Conservation (phyloP, 306 rosid genomes). For the Calophaca sinica region DNA sequence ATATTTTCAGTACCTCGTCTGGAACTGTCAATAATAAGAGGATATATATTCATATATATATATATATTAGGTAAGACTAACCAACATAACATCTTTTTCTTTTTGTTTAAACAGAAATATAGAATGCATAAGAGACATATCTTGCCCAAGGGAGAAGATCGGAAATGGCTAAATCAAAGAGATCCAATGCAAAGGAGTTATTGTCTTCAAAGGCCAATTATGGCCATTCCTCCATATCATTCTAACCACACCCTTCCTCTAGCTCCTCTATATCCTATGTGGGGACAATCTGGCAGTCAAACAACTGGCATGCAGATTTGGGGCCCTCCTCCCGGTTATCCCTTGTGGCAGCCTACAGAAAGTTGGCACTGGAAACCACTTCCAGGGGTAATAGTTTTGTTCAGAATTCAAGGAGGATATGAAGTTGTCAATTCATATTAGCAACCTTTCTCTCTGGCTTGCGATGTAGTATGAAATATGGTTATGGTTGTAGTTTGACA, state of each 20-base stretch:
- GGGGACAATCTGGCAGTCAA: constrained; percentile 69
- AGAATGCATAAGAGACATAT: constrained; percentile 89
- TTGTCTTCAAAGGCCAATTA: constrained; percentile 73
- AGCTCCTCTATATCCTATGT: constrained; percentile 72
- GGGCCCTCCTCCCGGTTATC: constrained; percentile 63
- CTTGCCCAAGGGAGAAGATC: constrained; percentile 79
- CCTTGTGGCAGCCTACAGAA: constrained; percentile 75
- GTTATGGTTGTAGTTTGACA: constrained; percentile 36
- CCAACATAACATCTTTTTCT: background rate
- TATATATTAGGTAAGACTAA: constrained; percentile 8
- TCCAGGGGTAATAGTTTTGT: constrained; percentile 61
- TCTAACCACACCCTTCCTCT: constrained; percentile 57
- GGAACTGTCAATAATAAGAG: background rate
- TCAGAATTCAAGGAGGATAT: background rate
- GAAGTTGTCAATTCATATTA: background rate
- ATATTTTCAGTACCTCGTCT: constrained; percentile 1
- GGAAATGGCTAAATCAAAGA: constrained; percentile 66
- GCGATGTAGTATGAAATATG: constrained; percentile 27
- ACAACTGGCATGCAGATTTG: constrained; percentile 63
- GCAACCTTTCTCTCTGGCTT: constrained; percentile 30
- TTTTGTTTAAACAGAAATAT: constrained; percentile 68
- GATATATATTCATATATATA: background rate
- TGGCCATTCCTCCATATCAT: constrained; percentile 81
- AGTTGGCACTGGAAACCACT: constrained; percentile 77
- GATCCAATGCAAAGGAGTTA: constrained; percentile 62